phyloP scores from a whole-genome alignment of 2,329 filamentous ascomycete species.

The Aureobasidium sp. region DNA sequence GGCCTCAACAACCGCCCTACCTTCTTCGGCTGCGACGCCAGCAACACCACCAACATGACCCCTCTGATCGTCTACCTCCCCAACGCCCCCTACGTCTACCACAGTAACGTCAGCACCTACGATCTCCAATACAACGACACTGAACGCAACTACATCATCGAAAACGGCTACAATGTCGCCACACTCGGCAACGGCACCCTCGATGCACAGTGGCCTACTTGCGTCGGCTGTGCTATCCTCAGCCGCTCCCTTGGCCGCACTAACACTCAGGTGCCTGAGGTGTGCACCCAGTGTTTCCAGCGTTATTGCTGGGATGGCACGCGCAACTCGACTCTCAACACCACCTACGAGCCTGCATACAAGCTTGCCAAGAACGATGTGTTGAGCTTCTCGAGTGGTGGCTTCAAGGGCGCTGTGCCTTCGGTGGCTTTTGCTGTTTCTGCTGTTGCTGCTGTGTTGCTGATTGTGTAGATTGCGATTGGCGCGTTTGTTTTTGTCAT shows the following conservation, averaged over 20 bases:
- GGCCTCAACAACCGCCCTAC: slow-evolving; percentile 67
- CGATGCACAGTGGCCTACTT: slow-evolving; percentile 69
- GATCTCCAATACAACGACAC: slow-evolving; percentile 54
- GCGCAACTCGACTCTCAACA: slow-evolving; percentile 32
- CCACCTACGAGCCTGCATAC: slow-evolving; percentile 14
- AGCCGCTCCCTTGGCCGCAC: slow-evolving; percentile 68
- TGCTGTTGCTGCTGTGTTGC: not conserved
- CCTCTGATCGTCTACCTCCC: slow-evolving; percentile 84
- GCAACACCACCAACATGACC: slow-evolving; percentile 52
- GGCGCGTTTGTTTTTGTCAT: not conserved
- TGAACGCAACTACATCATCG: slow-evolving; percentile 71
- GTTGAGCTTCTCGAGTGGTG: not conserved
- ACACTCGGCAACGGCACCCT: slow-evolving; percentile 76
- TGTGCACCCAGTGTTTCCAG: slow-evolving; percentile 69
- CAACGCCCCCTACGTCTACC: slow-evolving; percentile 59
- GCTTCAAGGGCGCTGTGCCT: not conserved
- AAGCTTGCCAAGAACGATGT: slow-evolving; percentile 14
- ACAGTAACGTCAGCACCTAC: slow-evolving; percentile 76
- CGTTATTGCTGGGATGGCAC: slow-evolving; percentile 94
- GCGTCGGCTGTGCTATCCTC: slow-evolving; percentile 82
- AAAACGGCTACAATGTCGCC: slow-evolving; percentile 77
- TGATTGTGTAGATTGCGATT: slow-evolving; percentile 4
- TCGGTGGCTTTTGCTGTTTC: not conserved
- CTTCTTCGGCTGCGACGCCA: slow-evolving; percentile 71
- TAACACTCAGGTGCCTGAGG: slow-evolving; percentile 58